A percentile compares a stretch with the other conserved stretches of the same genome.
phyloP scores from a whole-genome alignment of 2,329 filamentous ascomycete species.

The Incumbomyces delicatus region DNA sequence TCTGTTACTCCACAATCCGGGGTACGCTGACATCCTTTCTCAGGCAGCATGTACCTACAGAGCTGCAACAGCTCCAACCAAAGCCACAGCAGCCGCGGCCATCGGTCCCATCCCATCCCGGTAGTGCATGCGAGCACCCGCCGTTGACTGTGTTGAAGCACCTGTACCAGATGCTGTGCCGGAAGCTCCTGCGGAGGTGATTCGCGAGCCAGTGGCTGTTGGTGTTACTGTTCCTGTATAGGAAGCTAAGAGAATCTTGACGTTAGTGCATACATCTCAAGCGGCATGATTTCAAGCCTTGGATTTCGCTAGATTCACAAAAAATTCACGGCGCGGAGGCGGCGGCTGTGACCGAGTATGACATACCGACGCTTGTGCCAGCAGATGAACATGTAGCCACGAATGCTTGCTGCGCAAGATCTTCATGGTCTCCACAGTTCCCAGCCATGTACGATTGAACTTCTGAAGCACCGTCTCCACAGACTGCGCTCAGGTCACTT shows the following conservation, averaged over 20 bases:
- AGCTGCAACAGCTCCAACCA: constrained; percentile 8
- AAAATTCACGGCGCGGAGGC: neutral
- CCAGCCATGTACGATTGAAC: constrained; percentile 29
- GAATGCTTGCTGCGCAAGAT: constrained; percentile 31
- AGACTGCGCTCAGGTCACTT: constrained; percentile 30
- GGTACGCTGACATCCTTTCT: too few relatives aligned
- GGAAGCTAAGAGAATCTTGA: too few relatives aligned
- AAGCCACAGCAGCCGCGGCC: constrained; percentile 6
- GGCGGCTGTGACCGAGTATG: too few relatives aligned
- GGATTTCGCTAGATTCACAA: neutral
- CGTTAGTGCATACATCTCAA: too few relatives aligned
- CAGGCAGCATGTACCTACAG: neutral
- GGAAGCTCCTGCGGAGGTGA: constrained; percentile 8
- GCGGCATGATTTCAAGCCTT: too few relatives aligned
- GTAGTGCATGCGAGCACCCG: constrained; percentile 2
- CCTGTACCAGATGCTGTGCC: constrained; percentile 1
- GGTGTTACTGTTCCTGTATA: constrained; percentile 13
- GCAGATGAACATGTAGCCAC: constrained; percentile 29
- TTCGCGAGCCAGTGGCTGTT: constrained; percentile 24
- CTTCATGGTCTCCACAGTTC: constrained; percentile 25
- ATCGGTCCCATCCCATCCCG: neutral
- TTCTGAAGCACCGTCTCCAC: constrained; percentile 26
- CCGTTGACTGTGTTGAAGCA: neutral
- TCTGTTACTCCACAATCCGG: too few relatives aligned
- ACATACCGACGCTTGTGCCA: constrained; percentile 34